Evolutionary conservation across 106 monocot species (phyloP).

Genomic region (Dioscorea alata): DNA sequence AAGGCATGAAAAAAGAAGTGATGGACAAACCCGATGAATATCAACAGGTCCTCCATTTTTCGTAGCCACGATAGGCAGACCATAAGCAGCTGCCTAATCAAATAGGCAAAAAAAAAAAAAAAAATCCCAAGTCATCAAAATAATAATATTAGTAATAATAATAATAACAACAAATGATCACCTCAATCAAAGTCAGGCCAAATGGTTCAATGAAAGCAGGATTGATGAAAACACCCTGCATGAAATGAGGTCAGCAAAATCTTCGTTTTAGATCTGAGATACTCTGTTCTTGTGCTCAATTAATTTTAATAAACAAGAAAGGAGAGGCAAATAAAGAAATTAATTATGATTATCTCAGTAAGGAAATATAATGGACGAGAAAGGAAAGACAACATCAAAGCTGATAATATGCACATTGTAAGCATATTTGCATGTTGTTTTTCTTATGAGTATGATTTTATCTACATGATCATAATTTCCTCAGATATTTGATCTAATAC

Average conservation of each 20-base stretch:
- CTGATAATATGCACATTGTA: too few species aligned
- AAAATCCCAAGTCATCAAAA: neutral
- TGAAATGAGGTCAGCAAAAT: neutral
- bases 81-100: slow-evolving; percentile 83
- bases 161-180: slow-evolving; percentile 2
- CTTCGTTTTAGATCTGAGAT: neutral
- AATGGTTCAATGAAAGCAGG: slow-evolving; percentile 99
- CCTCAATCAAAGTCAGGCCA: slow-evolving; percentile 98
- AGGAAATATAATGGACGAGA: too few species aligned
- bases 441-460: too few species aligned
- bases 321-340: too few species aligned
- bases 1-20: neutral
- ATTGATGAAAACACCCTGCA: slow-evolving; percentile 99
- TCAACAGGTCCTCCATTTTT: slow-evolving; percentile 99
- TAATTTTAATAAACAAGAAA: too few species aligned
- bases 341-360: too few species aligned
- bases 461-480: too few species aligned
- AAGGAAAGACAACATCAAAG: too few species aligned
- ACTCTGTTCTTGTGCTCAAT: neutral
- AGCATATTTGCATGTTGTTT: too few species aligned
- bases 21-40: slow-evolving; percentile 68
- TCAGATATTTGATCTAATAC: too few species aligned
- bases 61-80: slow-evolving; percentile 94
- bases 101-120: neutral
- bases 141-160: neutral